Percentiles rank a stretch among this genome's conserved stretches.
Conservation (phyloP, 129 eudicot genomes). For the Pseudognaphalium luteoalbum region DNA sequence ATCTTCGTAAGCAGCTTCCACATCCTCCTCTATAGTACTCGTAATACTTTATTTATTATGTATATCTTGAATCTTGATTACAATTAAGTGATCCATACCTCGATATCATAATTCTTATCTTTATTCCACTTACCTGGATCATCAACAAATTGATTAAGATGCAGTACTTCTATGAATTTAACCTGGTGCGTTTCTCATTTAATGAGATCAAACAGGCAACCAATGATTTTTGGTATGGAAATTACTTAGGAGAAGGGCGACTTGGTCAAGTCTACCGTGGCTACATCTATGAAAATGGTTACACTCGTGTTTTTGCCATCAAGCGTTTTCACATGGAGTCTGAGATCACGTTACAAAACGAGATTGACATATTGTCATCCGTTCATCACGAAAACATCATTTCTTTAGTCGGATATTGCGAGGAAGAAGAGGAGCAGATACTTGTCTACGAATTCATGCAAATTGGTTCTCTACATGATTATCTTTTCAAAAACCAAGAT, state of each 20-base stretch:
- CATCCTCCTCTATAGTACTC: too few species aligned
- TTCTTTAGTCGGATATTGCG: neutral
- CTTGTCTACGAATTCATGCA: neutral
- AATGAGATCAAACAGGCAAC: neutral
- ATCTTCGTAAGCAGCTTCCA: too few species aligned
- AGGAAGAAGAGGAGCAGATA: neutral
- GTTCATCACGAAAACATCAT: neutral
- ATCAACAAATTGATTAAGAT: too few species aligned
- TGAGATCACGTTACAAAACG: neutral
- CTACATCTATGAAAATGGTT: too few species aligned
- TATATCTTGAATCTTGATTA: too few species aligned
- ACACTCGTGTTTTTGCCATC: neutral
- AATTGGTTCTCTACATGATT: neutral
- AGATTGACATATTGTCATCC: neutral
- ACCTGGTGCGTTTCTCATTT: neutral
- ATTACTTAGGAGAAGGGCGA: neutral
- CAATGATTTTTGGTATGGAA: neutral
- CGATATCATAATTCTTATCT: too few species aligned
- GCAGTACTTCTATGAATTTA: too few species aligned
- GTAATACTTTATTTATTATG: too few species aligned
- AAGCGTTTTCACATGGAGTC: neutral
- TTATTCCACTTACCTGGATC: too few species aligned
- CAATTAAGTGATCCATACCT: too few species aligned
- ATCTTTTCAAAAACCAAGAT: neutral
- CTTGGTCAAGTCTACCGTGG: neutral